phyloP scores from a whole-genome alignment of 1,139 yeast species.

The Debaryomyces udenii region DNA sequence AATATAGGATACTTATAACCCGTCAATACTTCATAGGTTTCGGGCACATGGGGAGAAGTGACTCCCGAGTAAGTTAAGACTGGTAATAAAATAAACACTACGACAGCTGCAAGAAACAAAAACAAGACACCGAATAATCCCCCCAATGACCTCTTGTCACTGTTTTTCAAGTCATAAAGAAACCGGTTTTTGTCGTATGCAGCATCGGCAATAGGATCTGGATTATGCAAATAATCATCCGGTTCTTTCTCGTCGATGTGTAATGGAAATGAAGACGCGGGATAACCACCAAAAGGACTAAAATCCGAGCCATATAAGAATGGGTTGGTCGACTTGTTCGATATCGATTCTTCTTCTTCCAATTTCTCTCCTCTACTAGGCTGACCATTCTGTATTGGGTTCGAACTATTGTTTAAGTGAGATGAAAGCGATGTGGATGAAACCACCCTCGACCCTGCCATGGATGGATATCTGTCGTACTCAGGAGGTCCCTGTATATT shows the following conservation, averaged over 20 bases:
- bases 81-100: conserved; percentile 71
- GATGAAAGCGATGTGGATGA: conserved; percentile 47
- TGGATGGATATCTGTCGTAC: conserved; percentile 59
- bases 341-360: conserved; percentile 19
- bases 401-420: conserved; percentile 18
- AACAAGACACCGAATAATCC: conserved; percentile 61
- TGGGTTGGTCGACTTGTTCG: conserved; percentile 23
- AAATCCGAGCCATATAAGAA: conserved; percentile 35
- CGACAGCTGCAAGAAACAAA: conserved; percentile 60
- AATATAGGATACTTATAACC: conserved; percentile 61
- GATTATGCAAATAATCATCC: conserved; percentile 90
- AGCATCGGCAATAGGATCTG: conserved; percentile 89
- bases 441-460: conserved; percentile 52
- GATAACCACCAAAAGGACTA: conserved; percentile 94
- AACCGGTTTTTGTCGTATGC: conserved; percentile 69
- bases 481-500: conserved; percentile 50
- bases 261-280: conserved; percentile 83
- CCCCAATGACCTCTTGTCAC: conserved; percentile 62
- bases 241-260: conserved; percentile 88
- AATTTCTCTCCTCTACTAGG: conserved; percentile 1
- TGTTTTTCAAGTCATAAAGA: conserved; percentile 56
- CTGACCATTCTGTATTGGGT: conserved; percentile 1
- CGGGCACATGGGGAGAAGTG: conserved; percentile 33
- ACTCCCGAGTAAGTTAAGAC: conserved; percentile 75
- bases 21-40: conserved; percentile 51